Evolutionary conservation across 2,329 filamentous ascomycete genomes (phyloP).

Genomic region (Xylaria sp.): DNA sequence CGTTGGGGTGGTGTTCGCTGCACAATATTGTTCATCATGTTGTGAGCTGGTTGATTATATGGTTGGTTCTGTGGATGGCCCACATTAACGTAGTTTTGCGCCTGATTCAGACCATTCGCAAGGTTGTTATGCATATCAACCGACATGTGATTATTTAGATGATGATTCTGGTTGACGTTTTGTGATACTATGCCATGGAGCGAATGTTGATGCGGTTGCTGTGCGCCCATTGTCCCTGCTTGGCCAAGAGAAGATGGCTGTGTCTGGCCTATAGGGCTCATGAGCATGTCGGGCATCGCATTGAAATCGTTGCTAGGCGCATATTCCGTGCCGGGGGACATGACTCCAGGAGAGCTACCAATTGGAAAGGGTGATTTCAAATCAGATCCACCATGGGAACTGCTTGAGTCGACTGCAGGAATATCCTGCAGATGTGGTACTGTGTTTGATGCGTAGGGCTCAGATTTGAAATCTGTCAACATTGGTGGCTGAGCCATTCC

Average conservation of each 20-base stretch:
- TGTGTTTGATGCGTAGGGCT: slow-evolving; percentile 49
- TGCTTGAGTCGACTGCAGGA: slow-evolving; percentile 53
- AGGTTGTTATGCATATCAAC: slow-evolving; percentile 49
- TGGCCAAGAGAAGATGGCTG: slow-evolving; percentile 51
- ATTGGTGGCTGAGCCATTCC: slow-evolving; percentile 68
- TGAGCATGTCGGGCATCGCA: slow-evolving; percentile 65
- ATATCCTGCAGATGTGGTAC: slow-evolving; percentile 57
- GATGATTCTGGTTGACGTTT: slow-evolving; percentile 50
- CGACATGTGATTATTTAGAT: slow-evolving; percentile 51
- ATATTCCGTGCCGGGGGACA: slow-evolving; percentile 65
- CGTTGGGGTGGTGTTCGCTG: slow-evolving; percentile 53
- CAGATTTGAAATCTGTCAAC: slow-evolving; percentile 60
- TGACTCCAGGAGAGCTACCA: slow-evolving; percentile 63
- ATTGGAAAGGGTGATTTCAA: slow-evolving; percentile 61
- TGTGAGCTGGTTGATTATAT: slow-evolving; percentile 44
- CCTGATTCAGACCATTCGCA: slow-evolving; percentile 47
- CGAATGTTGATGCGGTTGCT: slow-evolving; percentile 47
- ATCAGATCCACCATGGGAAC: slow-evolving; percentile 53
- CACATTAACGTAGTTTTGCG: slow-evolving; percentile 49
- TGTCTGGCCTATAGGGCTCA: slow-evolving; percentile 59
- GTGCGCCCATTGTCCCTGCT: slow-evolving; percentile 47
- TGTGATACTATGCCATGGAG: slow-evolving; percentile 46
- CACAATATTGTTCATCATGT: slow-evolving; percentile 50
- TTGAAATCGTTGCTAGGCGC: slow-evolving; percentile 59
- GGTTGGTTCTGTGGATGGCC: slow-evolving; percentile 49